These are phyloP conservation scores for Yarrowia yakushimensis DNA, from an alignment of 805 yeast species.

Conservation along the genomic window DNA sequence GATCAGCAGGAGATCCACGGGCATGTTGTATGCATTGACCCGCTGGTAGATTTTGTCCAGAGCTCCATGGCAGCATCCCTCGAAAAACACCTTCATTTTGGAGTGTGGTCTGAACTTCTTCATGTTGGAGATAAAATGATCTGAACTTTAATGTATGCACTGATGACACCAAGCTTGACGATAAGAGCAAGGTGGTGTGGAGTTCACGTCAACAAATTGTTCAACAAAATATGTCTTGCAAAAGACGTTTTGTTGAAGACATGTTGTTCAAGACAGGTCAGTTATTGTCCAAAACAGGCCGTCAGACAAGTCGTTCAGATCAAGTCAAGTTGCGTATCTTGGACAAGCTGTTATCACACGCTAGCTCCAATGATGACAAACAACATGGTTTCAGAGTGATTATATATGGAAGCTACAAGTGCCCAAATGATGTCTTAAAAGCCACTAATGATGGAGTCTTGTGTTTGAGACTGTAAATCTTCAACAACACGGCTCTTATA, in stretches of 20 bases:
- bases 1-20: constrained; percentile 62
- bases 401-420: neutral
- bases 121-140: neutral
- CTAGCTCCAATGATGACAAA: too few species aligned
- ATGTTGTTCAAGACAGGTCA: too few species aligned
- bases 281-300: too few species aligned
- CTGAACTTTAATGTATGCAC: neutral
- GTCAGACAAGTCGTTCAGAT: too few species aligned
- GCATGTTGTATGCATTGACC: constrained; percentile 31
- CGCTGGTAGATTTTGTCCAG: constrained; percentile 54
- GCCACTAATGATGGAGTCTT: neutral
- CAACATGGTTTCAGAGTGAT: neutral
- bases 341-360: too few species aligned
- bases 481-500: neutral
- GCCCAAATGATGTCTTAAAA: neutral
- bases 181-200: too few species aligned
- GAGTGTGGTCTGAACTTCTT: neutral
- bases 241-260: too few species aligned
- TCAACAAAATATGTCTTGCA: too few species aligned
- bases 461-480: too few species aligned
- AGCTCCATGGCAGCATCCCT: constrained; percentile 90
- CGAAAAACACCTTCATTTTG: constrained; percentile 54
- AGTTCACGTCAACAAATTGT: too few species aligned
- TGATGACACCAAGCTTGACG: too few species aligned
- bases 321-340: too few species aligned